Evolutionary conservation across 441 rosid genomes (phyloP), one percentile per base, ranked within the genome.

Genomic region (Populus hybrid): DNA sequence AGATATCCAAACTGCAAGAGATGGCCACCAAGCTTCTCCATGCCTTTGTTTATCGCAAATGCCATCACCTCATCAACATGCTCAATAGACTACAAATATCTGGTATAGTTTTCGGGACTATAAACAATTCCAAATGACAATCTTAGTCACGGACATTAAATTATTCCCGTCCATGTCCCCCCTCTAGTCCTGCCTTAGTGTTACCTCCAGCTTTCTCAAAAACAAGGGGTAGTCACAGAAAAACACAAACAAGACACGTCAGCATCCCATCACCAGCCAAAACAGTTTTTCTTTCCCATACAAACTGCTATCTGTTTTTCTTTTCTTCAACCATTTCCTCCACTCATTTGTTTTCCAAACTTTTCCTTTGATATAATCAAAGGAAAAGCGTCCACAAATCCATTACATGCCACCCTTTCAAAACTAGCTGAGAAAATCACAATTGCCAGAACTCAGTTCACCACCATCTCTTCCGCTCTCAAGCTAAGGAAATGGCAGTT

Each of bases 11-110:
- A 87, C 75, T 4, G 12, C 77, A 73, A 80, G 46, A 24, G 81
- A 80, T 69, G 42, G 76, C 86, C 85, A 80, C 97, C 94, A 87
- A 82, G 87, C 84, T 82, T 84, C 87, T 81, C 89, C 94, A 85
- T 86, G 67, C 86, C 88, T 78, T 32, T 78, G 73, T 71, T 38
- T 34, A 82, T 86, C 87, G 71, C 82, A 71, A 61, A 50, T 70
- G 81, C 80, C 85, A 86, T 87, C 91, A 80, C 87, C 89, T 81
- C 88, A 77, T 86, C 93, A 83, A 79, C 86, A 75, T 85, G 78
- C 77, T 80, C 86, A 81, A 4, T 16, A 53, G 8, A 53, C 21
- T 53, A 18, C 61, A 53, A 53, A 53, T 16, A 53, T 53, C n/a
- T 53, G 6, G 21, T 53, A 53, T 18, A 53, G 61, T 53, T 53